phyloP scores from a whole-genome alignment of 176 grass and related monocot genomes.

The Oryza longistaminata region DNA sequence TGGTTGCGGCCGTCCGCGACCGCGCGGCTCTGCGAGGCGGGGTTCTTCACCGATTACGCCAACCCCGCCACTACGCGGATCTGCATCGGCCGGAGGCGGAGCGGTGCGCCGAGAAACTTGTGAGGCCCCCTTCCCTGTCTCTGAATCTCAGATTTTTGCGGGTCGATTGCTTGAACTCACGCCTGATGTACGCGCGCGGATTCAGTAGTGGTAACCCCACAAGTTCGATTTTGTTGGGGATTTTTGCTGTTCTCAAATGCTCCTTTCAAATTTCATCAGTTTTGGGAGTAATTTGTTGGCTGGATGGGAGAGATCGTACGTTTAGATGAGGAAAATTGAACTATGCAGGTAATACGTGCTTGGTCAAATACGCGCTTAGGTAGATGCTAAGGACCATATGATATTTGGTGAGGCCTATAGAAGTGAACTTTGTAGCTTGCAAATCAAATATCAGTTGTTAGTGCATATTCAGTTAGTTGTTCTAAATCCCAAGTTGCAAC shows the following conservation, averaged over 20 bases:
- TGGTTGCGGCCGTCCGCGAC: neutral
- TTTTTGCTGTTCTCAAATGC: neutral
- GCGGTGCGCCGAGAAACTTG: conserved; percentile 25
- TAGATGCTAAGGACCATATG: neutral
- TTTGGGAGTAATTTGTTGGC: neutral
- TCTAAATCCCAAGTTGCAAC: neutral
- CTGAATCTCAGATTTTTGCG: neutral
- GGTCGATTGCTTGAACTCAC: neutral
- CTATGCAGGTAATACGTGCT: neutral
- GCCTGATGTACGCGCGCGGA: neutral
- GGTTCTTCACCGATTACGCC: neutral
- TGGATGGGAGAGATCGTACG: neutral
- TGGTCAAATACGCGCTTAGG: neutral
- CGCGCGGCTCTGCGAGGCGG: neutral
- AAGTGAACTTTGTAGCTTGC: neutral
- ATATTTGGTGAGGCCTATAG: neutral
- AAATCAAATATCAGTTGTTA: neutral
- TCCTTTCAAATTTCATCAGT: neutral
- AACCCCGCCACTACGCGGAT: conserved; percentile 11
- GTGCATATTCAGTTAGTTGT: neutral
- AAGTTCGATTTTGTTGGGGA: neutral
- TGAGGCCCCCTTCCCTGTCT: conserved; percentile 33
- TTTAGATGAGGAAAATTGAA: conserved; percentile 21
- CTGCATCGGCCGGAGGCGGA: conserved; percentile 22
- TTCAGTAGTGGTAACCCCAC: neutral